Evolutionary conservation across 371 early-diverging fungal genomes (phyloP), one percentile per base, ranked within the genome.

Genomic region (Mortierella sp.): DNA sequence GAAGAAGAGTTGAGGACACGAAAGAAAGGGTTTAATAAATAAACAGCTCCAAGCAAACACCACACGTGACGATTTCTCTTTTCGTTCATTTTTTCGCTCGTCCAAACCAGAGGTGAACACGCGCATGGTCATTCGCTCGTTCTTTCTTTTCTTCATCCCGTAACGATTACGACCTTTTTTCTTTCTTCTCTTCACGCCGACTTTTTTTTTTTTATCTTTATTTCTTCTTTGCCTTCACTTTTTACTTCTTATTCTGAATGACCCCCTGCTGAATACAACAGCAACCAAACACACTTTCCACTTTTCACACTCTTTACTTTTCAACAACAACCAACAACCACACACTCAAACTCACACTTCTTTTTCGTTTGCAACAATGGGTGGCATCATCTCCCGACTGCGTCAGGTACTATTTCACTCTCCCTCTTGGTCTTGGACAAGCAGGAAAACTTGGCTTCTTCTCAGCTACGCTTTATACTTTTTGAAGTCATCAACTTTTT

Each of bases 331-430:
- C n/a, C n/a, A n/a, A 24, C 26, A 44, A 29, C n/a, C 22, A 13
- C 10, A 14, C 55, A 45, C 31, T 37, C 63, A 2, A n/a, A 31
- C 29, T 47, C 58, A 31, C 53, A 16, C 66, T 39, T 58, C 48
- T 68, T 48, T n/a, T 31, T 22, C 64, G n/a, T 19, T 34, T 34
- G 9, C 58, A 58, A 66, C 68, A 44, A 85, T 85, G 85, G 85
- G 85, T 64, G 80, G 75, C 66, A 70, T 85, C 66, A 55, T 85
- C 69, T 85, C 85, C 39, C 71, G 81, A 48, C 69, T 85, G 61
- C 85, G 85, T 43, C 77, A 85, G 85, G 85, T 85, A 85, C 69
- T 2, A 14, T 2, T 43, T 43, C 55, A 43, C n/a, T 10, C n/a
- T 43, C 66, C 22, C 22, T 11, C 26, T 43, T n/a, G n/a, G n/a